These are phyloP conservation scores for Dryas drummondii DNA, from an alignment of 306 rosid genomes.

Conservation along the genomic window DNA sequence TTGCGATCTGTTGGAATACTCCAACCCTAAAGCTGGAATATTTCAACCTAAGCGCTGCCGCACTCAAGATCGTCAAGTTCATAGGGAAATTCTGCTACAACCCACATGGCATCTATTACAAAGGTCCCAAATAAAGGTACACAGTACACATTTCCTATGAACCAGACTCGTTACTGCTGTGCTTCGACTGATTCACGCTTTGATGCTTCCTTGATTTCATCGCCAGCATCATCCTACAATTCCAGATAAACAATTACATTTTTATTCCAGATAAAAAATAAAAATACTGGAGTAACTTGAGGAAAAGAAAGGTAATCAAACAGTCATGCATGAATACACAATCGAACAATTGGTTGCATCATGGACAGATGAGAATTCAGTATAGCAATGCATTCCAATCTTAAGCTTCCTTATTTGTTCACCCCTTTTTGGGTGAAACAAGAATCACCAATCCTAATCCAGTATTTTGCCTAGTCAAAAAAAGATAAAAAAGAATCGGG, in stretches of 20 bases:
- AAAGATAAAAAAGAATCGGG: no score
- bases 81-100: conserved; percentile 42
- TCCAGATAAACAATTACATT: conserved; percentile 12
- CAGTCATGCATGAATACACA: background rate
- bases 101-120: conserved; percentile 50
- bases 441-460: background rate
- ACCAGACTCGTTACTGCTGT: conserved; percentile 39
- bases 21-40: conserved; percentile 38
- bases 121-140: conserved; percentile 35
- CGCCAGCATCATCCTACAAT: conserved; percentile 83
- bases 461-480: no score
- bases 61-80: conserved; percentile 39
- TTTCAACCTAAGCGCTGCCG: conserved; percentile 31
- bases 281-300: background rate
- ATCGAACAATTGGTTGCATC: background rate
- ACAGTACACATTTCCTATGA: conserved; percentile 37
- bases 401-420: background rate
- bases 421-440: background rate
- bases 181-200: conserved; percentile 68
- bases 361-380: background rate
- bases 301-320: no score
- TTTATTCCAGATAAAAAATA: background rate
- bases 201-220: conserved; percentile 90
- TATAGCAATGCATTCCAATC: background rate
- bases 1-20: conserved; percentile 36